These are phyloP conservation scores for Cladosporium phlei DNA, from an alignment of 2,329 filamentous ascomycete species.

Conservation along the genomic window DNA sequence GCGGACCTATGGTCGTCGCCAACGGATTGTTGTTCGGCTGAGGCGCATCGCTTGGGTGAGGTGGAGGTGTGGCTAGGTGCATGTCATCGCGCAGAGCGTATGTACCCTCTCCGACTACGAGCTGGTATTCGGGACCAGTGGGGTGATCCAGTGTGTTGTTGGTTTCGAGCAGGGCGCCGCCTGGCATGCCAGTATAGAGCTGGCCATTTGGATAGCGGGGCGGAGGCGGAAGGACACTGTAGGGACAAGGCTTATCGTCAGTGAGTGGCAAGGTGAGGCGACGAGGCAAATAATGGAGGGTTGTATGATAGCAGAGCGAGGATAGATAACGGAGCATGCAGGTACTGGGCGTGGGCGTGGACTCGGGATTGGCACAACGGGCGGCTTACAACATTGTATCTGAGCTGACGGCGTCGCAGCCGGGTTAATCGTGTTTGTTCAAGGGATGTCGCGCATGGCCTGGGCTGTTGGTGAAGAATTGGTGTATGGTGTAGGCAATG, in stretches of 20 bases:
- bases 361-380: too few relatives aligned
- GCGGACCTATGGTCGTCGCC: conserved; percentile 77
- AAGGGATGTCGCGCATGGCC: conserved; percentile 8
- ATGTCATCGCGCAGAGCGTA: conserved; percentile 89
- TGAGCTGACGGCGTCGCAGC: background rate
- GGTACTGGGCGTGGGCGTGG: conserved; percentile 1
- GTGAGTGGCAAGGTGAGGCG: background rate
- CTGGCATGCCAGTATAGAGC: conserved; percentile 59
- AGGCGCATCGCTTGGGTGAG: conserved; percentile 89
- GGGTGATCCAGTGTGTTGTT: conserved; percentile 83
- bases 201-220: conserved; percentile 78
- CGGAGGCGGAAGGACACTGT: conserved; percentile 75
- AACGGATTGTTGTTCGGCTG: conserved; percentile 85
- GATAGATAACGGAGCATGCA: conserved; percentile 11
- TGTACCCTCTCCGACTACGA: conserved; percentile 90
- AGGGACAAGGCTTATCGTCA: conserved; percentile 7
- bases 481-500: too few relatives aligned
- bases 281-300: too few relatives aligned
- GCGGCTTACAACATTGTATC: conserved; percentile 9
- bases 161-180: conserved; percentile 78
- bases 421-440: conserved; percentile 3
- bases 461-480: too few relatives aligned
- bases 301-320: background rate
- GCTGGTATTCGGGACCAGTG: conserved; percentile 76
- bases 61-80: conserved; percentile 86